Evolutionary conservation across 345 rosid species (phyloP), one percentile per base, ranked within the genome.

Genomic region (Lepidium aucheri): DNA sequence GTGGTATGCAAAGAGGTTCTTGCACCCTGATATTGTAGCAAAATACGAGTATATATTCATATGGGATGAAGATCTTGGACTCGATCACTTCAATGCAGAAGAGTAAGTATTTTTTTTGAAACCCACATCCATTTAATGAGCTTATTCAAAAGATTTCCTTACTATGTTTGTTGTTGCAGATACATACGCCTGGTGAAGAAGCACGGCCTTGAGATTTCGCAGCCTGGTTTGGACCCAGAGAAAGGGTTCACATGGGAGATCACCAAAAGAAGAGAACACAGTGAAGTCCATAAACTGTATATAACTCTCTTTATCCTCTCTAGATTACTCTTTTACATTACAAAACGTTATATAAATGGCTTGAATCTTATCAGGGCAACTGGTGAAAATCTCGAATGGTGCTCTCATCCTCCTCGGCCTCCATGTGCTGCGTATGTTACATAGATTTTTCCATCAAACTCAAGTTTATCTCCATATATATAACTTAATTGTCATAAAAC

Each of bases 51-150:
- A 84, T 78, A 86, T 92, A 67, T 89, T 92, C 63, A 85, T 91
- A 36, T 91, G 98, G 96, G 96, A 91, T 63, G 98, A 91, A 81
- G 96, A 91, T 83, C 96, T 91, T 73, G 96, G 95, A 56, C 84
- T 89, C 26, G 95, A 89, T 35, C 87, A 91, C 79, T 91, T 87
- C 33, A 77, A 87, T 56, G 89, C 82, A 33, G 89, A 89, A 15
- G 90, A 85, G 98, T 86, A 63, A 62, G 76, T 58, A 51, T 41
- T 52, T 63, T 7, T 40, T 39, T 38, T 56, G 11, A 26, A 6
- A 4, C 50, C 54, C 50, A 35, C 15, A 18, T 59, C 12, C 39
- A 16, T 49, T 18, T 44, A 28, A 44, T n/a, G 56, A 16, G 6
- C 15, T 39, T 26, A 12, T 35, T 54, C 6, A 54, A 34, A 2